Evolutionary conservation across 2,329 filamentous ascomycete species (phyloP).

Genomic region (Alternaria gaisen): DNA sequence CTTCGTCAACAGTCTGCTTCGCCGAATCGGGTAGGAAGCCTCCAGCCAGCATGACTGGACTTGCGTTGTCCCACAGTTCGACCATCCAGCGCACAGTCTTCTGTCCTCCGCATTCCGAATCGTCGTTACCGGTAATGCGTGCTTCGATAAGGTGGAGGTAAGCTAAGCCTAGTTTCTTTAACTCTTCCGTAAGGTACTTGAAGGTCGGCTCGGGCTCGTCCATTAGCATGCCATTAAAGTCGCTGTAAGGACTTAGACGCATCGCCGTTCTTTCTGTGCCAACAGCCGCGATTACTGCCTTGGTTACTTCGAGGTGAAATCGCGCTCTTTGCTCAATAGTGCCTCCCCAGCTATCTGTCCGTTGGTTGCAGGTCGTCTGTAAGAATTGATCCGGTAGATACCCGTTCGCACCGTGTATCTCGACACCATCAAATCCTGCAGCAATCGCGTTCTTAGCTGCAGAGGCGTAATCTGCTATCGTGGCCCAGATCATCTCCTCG

Average conservation of each 20-base stretch:
- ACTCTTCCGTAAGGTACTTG: neutral
- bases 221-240: constrained; percentile 72
- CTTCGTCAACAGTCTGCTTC: constrained; percentile 40
- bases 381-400: constrained; percentile 74
- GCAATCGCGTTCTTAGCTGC: constrained; percentile 56
- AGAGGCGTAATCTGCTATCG: constrained; percentile 46
- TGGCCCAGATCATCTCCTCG: constrained; percentile 46
- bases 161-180: constrained; percentile 5
- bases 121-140: constrained; percentile 20
- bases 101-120: constrained; percentile 21
- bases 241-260: constrained; percentile 67
- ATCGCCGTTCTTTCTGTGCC: constrained; percentile 65
- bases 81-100: constrained; percentile 26
- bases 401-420: constrained; percentile 66
- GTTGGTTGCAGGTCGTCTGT: constrained; percentile 63
- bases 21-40: constrained; percentile 50
- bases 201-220: constrained; percentile 52
- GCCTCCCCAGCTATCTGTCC: constrained; percentile 60
- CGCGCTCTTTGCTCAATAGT: constrained; percentile 60
- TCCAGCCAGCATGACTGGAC: constrained; percentile 50
- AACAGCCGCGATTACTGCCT: constrained; percentile 58
- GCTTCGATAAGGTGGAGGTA: constrained; percentile 15
- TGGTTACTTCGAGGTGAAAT: constrained; percentile 62
- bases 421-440: constrained; percentile 69
- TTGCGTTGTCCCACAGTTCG: constrained; percentile 11